Evolutionary conservation across 768 basidiomycete species (phyloP).

Genomic region (Pulveroboletus ravenelii): DNA sequence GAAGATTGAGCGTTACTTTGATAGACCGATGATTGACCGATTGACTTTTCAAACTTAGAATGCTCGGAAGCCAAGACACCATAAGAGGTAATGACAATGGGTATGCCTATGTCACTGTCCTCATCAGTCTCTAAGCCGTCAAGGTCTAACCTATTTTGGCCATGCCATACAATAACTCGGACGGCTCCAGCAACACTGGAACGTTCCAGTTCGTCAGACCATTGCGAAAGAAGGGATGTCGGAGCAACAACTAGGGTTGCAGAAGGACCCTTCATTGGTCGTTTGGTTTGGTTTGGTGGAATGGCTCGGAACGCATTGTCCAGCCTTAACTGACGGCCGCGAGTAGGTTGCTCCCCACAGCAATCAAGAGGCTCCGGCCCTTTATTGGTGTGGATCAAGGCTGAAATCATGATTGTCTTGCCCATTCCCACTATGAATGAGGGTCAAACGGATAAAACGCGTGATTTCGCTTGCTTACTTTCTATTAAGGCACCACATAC

Average conservation of each 20-base stretch:
- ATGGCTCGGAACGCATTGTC: slow-evolving; percentile 57
- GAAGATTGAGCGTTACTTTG: slow-evolving; percentile 47
- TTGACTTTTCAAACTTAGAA: slow-evolving; percentile 59
- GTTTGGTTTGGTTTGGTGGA: slow-evolving; percentile 28
- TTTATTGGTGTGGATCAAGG: slow-evolving; percentile 78
- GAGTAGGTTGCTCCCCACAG: slow-evolving; percentile 29
- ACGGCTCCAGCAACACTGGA: slow-evolving; percentile 69
- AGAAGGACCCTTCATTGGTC: slow-evolving; percentile 33
- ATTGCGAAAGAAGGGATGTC: slow-evolving; percentile 86
- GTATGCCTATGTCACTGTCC: slow-evolving; percentile 48
- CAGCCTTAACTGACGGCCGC: slow-evolving; percentile 55
- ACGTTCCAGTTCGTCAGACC: slow-evolving; percentile 89
- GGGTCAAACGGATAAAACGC: slow-evolving; percentile 1
- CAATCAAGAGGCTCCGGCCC: slow-evolving; percentile 38
- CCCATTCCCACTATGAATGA: slow-evolving; percentile 80
- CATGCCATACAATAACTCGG: slow-evolving; percentile 78
- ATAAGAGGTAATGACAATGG: slow-evolving; percentile 89
- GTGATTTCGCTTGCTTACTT: slow-evolving; percentile 36
- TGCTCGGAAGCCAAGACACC: slow-evolving; percentile 89
- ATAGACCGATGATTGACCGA: slow-evolving; percentile 54
- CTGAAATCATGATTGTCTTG: slow-evolving; percentile 90
- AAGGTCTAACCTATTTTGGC: slow-evolving; percentile 75
- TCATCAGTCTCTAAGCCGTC: slow-evolving; percentile 55
- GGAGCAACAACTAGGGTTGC: slow-evolving; percentile 92
- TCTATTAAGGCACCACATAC: slow-evolving; percentile 33